Evolutionary conservation across 179 eudicot species (phyloP).

Genomic region (Pouteria campechiana): DNA sequence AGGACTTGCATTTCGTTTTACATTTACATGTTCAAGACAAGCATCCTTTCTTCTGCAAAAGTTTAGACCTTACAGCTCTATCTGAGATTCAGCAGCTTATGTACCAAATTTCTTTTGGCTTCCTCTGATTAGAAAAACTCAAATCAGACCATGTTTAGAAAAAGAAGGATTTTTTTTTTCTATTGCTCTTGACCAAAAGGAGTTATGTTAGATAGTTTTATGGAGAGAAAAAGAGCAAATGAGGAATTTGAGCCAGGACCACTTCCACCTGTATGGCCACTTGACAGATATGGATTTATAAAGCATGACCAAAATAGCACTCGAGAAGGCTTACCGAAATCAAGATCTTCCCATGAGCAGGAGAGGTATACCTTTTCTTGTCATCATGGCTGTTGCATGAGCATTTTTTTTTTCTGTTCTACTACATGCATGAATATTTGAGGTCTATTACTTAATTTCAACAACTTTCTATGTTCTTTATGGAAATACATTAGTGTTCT

Average conservation of each 20-base stretch:
- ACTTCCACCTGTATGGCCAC: slow-evolving; percentile 27
- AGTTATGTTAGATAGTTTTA: slow-evolving; percentile 17
- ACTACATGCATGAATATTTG: background rate
- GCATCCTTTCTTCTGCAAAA: no score
- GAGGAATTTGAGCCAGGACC: slow-evolving; percentile 39
- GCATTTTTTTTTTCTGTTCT: background rate
- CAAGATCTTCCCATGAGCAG: slow-evolving; percentile 37
- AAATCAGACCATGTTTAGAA: no score
- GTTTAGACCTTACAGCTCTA: no score
- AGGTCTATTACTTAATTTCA: background rate
- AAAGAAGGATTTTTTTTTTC: no score
- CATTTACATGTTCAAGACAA: no score
- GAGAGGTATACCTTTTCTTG: slow-evolving; percentile 47
- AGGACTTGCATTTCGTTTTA: no score
- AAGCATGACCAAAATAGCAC: slow-evolving; percentile 47
- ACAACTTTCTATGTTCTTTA: background rate
- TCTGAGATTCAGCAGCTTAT: no score
- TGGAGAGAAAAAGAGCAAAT: slow-evolving; percentile 58
- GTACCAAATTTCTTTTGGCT: no score
- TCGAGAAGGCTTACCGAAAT: slow-evolving; percentile 45
- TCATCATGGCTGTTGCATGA: no score
- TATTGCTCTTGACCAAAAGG: no score
- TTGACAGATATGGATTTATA: slow-evolving; percentile 79
- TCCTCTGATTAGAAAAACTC: no score
- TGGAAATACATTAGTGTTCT: background rate